Evolutionary conservation across 2,329 filamentous ascomycete species (phyloP), one percentile per base, ranked within the genome.

Genomic region (Berkeleyomyces rouxiae): DNA sequence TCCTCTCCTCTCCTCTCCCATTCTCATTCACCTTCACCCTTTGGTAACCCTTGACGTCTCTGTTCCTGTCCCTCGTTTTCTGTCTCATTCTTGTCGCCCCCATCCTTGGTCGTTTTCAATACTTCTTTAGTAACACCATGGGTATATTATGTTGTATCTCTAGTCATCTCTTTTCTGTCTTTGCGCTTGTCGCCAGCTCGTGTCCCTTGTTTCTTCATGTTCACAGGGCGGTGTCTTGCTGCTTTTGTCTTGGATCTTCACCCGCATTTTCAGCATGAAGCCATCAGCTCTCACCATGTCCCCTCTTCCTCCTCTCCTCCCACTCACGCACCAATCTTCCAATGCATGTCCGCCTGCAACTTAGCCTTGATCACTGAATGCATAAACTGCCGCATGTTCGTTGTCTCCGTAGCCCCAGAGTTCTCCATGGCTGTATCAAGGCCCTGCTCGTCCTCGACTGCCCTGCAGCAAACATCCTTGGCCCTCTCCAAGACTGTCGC

Each of bases 401-500:
- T 74, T n/a, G 76, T 76, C 59, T 72, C 73, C 9, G 66, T 51
- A 67, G 70, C 71, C 9, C 69, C 70, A 47, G 76, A 73, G 64
- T 79, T 80, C 61, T 74, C 72, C 71, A 80, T 76, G 16, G 71
- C 68, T 65, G 72, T 74, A 64, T 80, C 78, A 23, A 71, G 68
- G 7, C 72, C 75, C 37, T 71, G 68, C 62, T 72, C 72, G 61
- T 70, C 70, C 62, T 68, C 59, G n/a, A 62, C 61, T 42, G 72
- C 69, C 23, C 69, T 68, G 68, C 79, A 85, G 72, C 90, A 96
- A 58, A 85, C 77, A 46, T 75, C 74, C 69, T 83, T 78, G 42
- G 87, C 90, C 53, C 78, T 75, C 65, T 84, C 79, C 67, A 84
- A 82, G 16, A 87, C 82, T 51, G 79, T 75, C 63, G 90, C 82